Base-by-base conservation (phyloP, 1,284 basidiomycete species). In the Phylloboletellus chloephorus region DNA sequence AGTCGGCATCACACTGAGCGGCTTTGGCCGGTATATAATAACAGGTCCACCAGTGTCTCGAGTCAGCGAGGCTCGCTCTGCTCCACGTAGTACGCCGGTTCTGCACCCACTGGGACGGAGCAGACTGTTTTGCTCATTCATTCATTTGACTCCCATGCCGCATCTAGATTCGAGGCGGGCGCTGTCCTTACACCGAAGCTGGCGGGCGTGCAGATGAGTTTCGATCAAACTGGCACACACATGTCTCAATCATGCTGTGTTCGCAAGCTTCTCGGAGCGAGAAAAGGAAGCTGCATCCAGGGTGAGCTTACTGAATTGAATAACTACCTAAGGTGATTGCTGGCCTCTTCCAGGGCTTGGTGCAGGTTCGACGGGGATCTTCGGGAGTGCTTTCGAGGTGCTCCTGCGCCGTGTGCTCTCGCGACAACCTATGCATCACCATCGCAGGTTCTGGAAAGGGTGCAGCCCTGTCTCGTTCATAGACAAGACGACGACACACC, bases 281-380 rank as follows among this genome's bases (percentile, higher is more conserved):
- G 31, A 42, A 49, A 58, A 64, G 58, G 54, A 64, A 61, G 61
- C 46, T 38, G 35, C 22, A 34, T n/a, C 30, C 30, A 37, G 33
- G 34, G 46, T n/a, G 8, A 36, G 46, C 33, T 53, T 48, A 53
- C 30, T 3, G 50, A 53, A 59, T 54, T 38, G 31, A 32, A 49
- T 52, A 43, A 33, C 44, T 38, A 15, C n/a, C n/a, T n/a, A n/a
- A n/a, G n/a, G n/a, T n/a, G n/a, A n/a, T 17, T 8, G 28, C 13
- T 29, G 28, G 10, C 30, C 31, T 30, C 28, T 7, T 40, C 40
- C 44, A 48, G 48, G 45, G 44, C 34, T 34, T 52, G 33, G 37
- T 24, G 32, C 53, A 54, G 56, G 57, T 46, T 56, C 51, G 54
- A 46, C 58, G 56, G 56, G 38, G 52, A 52, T 52, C 35, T 45